These are phyloP conservation scores for Metschnikowia reukaufii DNA, from an alignment of 805 yeast genomes.

Conservation along the genomic window DNA sequence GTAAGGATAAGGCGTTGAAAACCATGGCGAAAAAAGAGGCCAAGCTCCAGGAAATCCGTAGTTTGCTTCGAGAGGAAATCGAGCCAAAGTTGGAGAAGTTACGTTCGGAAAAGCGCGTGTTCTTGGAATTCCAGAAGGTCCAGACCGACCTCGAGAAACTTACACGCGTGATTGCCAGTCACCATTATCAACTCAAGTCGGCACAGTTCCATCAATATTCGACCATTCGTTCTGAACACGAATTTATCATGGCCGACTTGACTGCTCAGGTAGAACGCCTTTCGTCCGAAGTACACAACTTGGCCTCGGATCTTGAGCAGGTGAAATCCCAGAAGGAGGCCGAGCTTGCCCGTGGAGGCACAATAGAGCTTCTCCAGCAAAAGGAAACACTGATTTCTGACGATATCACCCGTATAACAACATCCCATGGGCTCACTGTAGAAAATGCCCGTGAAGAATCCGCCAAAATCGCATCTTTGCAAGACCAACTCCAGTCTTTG, in stretches of 20 bases:
- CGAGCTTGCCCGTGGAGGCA: constrained; percentile 61
- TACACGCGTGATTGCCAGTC: constrained; percentile 72
- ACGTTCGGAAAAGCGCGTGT: constrained; percentile 76
- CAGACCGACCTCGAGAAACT: constrained; percentile 78
- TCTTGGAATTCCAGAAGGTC: constrained; percentile 81
- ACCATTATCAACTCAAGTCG: constrained; percentile 55
- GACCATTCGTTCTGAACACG: constrained; percentile 42
- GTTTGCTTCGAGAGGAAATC: constrained; percentile 77
- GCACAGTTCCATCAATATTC: constrained; percentile 45
- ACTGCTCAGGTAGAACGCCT: constrained; percentile 47
- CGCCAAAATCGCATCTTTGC: constrained; percentile 18
- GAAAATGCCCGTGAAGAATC: constrained; percentile 54
- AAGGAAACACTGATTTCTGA: constrained; percentile 58
- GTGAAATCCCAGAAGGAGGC: constrained; percentile 53
- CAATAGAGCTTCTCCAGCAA: constrained; percentile 57
- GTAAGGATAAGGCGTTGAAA: constrained; percentile 86
- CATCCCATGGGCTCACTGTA: constrained; percentile 56
- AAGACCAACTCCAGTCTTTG: constrained; percentile 33
- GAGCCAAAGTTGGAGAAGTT: constrained; percentile 86
- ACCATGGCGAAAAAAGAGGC: constrained; percentile 90
- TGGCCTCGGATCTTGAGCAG: constrained; percentile 60
- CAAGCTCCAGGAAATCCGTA: constrained; percentile 74
- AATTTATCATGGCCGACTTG: constrained; percentile 40
- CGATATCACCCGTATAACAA: constrained; percentile 63
- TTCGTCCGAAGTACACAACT: constrained; percentile 53